These are phyloP conservation scores for Wickerhamiella sergipiensis DNA, from an alignment of 805 yeast genomes.

Conservation along the genomic window DNA sequence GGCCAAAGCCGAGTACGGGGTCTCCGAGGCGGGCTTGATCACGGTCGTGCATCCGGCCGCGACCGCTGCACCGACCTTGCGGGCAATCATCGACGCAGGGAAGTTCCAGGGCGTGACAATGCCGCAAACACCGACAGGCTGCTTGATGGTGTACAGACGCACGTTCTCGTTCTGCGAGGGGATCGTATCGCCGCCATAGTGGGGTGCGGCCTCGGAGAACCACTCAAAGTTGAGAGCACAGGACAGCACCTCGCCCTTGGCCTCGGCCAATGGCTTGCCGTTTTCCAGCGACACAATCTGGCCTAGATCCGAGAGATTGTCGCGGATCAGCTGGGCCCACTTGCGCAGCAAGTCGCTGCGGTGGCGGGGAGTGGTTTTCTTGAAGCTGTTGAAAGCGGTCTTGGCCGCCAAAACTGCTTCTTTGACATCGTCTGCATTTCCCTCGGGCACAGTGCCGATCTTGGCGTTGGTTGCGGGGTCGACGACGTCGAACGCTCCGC, in stretches of 20 bases:
- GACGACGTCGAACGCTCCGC: constrained; percentile 43
- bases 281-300: constrained; percentile 51
- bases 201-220: constrained; percentile 68
- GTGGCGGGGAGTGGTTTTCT: constrained; percentile 40
- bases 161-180: constrained; percentile 35
- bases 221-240: constrained; percentile 76
- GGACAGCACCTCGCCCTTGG: constrained; percentile 53
- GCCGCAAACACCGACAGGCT: constrained; percentile 75
- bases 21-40: constrained; percentile 63
- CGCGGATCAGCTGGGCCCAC: constrained; percentile 40
- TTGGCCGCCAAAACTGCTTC: constrained; percentile 44
- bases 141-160: constrained; percentile 45
- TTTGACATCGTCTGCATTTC: constrained; percentile 35
- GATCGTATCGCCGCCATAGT: constrained; percentile 52
- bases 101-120: constrained; percentile 77
- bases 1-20: constrained; percentile 63
- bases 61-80: constrained; percentile 61
- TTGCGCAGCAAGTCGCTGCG: constrained; percentile 40
- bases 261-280: constrained; percentile 60
- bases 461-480: constrained; percentile 60
- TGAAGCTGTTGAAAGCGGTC: constrained; percentile 39
- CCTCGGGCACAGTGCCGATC: constrained; percentile 43
- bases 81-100: constrained; percentile 65
- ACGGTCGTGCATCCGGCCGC: constrained; percentile 74
- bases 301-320: constrained; percentile 53